A percentile compares a stretch with the other conserved stretches of the same genome.
These are phyloP conservation scores for Vigna angularis DNA, from an alignment of 306 rosid species.

Conservation along the genomic window DNA sequence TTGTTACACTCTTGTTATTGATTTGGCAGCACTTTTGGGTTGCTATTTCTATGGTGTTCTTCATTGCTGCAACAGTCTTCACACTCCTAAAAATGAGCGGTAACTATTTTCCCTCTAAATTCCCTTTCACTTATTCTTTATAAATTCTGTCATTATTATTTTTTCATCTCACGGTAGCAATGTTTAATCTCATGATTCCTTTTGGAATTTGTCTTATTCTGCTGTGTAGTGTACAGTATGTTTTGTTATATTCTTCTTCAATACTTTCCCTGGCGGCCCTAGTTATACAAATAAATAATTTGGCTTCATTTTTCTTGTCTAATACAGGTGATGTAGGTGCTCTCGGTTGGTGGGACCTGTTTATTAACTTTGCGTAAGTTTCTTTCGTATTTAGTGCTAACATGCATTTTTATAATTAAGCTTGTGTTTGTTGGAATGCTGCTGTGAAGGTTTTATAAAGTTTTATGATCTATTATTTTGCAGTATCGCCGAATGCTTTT, in stretches of 20 bases:
- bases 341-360: conserved; percentile 99
- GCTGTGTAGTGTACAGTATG: conserved; percentile 10
- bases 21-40: conserved; percentile 95
- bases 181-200: conserved; percentile 29
- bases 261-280: conserved; percentile 6
- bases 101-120: conserved; percentile 47
- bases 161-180: conserved; percentile 22
- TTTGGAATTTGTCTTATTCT: conserved; percentile 29
- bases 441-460: conserved; percentile 34
- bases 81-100: conserved; percentile 89
- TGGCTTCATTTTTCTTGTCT: conserved; percentile 37
- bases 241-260: conserved; percentile 28
- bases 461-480: conserved; percentile 43
- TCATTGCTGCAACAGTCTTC: conserved; percentile 90
- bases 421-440: conserved; percentile 44
- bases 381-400: conserved; percentile 37
- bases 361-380: conserved; percentile 89
- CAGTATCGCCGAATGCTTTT: conserved; percentile 97
- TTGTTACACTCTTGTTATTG: conserved; percentile 39
- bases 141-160: not conserved
- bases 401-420: conserved; percentile 18
- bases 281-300: not conserved
- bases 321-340: conserved; percentile 87
- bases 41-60: conserved; percentile 98
- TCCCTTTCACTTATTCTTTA: conserved; percentile 6